These are phyloP conservation scores for Dovyalis caffra DNA, from an alignment of 345 rosid genomes.

Conservation along the genomic window DNA sequence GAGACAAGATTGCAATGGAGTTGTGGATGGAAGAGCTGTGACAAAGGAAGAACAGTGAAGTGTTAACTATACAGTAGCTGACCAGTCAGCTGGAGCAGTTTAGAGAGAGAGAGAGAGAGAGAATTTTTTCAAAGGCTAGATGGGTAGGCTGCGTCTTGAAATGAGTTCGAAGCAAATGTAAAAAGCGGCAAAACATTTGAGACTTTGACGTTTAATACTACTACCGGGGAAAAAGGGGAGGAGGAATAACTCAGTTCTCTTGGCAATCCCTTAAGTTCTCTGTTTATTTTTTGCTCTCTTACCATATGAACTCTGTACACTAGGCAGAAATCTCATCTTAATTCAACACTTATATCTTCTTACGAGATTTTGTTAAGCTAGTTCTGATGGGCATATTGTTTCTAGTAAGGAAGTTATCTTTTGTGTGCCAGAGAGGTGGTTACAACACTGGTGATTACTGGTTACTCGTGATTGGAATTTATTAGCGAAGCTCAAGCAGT, in stretches of 20 bases:
- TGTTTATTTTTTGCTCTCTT: constrained; percentile 17
- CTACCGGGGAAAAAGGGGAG: constrained; percentile 16
- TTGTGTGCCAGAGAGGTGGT: background rate
- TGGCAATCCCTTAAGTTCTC: constrained; percentile 25
- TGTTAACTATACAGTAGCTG: constrained; percentile 18
- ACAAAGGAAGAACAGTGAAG: constrained; percentile 30
- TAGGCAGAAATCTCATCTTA: constrained; percentile 22
- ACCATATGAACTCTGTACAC: constrained; percentile 15
- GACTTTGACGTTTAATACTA: constrained; percentile 27
- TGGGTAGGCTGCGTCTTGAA: constrained; percentile 33
- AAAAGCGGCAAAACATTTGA: constrained; percentile 42
- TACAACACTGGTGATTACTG: background rate
- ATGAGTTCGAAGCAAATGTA: constrained; percentile 60
- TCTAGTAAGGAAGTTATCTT: background rate
- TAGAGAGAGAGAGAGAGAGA: constrained; percentile 29
- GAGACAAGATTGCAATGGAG: constrained; percentile 44
- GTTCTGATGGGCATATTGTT: background rate
- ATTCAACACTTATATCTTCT: background rate
- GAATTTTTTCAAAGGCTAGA: constrained; percentile 2
- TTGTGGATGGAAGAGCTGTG: constrained; percentile 22
- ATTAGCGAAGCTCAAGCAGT: no score
- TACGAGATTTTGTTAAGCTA: background rate
- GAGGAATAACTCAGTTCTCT: constrained; percentile 30
- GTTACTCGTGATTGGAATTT: background rate
- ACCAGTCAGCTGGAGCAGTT: constrained; percentile 33